phyloP scores from a whole-genome alignment of 306 rosid genomes.

The Glycine tomentella region DNA sequence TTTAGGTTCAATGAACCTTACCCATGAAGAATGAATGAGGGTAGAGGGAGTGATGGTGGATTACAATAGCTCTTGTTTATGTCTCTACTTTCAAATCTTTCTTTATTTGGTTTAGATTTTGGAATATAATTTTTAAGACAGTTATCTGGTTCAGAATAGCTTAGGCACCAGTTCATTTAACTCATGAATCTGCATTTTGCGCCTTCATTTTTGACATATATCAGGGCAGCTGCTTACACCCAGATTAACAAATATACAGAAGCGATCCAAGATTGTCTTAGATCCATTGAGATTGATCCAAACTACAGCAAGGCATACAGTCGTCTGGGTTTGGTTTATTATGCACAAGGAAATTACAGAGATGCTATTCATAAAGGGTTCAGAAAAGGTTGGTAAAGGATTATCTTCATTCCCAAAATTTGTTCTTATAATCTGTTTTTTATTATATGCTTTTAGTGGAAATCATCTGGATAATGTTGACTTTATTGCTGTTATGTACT shows the following conservation, averaged over 20 bases:
- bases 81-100: neutral
- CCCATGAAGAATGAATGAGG: neutral
- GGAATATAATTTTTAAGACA: no score
- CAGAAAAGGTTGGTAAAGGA: conserved; percentile 66
- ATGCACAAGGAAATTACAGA: conserved; percentile 82
- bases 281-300: conserved; percentile 85
- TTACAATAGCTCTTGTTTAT: neutral
- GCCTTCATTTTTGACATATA: conserved; percentile 37
- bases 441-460: conserved; percentile 1
- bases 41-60: conserved; percentile 15
- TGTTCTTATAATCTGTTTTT: conserved; percentile 9
- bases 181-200: conserved; percentile 35
- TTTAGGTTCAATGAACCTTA: neutral
- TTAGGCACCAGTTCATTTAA: conserved; percentile 16
- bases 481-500: conserved; percentile 11
- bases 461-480: conserved; percentile 15
- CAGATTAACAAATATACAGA: conserved; percentile 71
- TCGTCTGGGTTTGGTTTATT: conserved; percentile 86
- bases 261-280: conserved; percentile 82
- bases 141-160: conserved; percentile 32
- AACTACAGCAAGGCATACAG: conserved; percentile 92
- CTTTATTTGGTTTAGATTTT: neutral
- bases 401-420: conserved; percentile 1
- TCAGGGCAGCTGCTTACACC: conserved; percentile 98
- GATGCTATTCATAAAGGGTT: conserved; percentile 83